Conservation (phyloP, 805 yeast genomes). For the Schwanniomyces polymorphus region DNA sequence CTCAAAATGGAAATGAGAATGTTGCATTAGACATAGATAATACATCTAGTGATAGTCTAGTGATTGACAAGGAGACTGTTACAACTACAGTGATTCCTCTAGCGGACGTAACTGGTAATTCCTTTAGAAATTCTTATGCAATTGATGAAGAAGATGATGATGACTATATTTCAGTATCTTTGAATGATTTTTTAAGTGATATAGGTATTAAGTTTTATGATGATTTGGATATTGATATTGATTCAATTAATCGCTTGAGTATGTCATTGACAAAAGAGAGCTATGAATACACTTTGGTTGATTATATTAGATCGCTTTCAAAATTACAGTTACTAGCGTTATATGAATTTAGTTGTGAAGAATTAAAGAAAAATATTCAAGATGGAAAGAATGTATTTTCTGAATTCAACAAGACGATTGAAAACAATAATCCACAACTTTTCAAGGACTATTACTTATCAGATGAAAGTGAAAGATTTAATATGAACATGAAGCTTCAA, state of each 20-base stretch:
- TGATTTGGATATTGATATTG: conserved; percentile 39
- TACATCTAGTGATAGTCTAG: not conserved
- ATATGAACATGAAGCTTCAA: conserved; percentile 49
- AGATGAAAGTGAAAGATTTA: conserved; percentile 32
- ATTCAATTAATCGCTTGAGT: conserved; percentile 21
- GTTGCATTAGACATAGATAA: not conserved
- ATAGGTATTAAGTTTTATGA: conserved; percentile 46
- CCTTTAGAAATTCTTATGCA: conserved; percentile 1
- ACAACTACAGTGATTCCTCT: conserved; percentile 14
- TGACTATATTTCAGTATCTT: conserved; percentile 31
- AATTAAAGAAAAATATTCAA: conserved; percentile 48
- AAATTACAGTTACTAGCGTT: conserved; percentile 47
- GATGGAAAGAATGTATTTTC: conserved; percentile 50
- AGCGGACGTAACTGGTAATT: not conserved
- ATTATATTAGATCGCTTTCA: conserved; percentile 38
- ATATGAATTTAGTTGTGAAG: conserved; percentile 54
- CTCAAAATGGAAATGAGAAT: conserved; percentile 10
- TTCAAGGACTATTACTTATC: conserved; percentile 49
- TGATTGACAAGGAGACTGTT: not conserved
- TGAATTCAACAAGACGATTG: conserved; percentile 46
- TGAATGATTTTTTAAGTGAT: conserved; percentile 38
- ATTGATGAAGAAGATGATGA: conserved; percentile 13
- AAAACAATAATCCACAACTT: conserved; percentile 47
- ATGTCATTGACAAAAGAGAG: conserved; percentile 11
- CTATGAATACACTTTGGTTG: conserved; percentile 19